phyloP scores from a whole-genome alignment of 1,284 basidiomycete species.

The Heterobasidion annosum region DNA sequence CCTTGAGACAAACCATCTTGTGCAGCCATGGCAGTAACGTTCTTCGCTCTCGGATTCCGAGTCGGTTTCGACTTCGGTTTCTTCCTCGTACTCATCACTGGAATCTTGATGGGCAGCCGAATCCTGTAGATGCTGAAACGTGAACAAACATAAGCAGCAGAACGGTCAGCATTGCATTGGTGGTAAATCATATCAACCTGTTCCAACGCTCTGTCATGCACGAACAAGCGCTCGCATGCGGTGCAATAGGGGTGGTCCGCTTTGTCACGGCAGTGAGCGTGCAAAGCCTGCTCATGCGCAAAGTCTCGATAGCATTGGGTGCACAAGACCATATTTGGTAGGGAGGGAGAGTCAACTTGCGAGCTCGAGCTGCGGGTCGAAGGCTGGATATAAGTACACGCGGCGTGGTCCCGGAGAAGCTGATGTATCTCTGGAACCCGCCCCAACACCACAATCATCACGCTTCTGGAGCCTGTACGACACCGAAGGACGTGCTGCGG shows the following conservation, averaged over 20 bases:
- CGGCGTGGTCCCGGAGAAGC: too few species aligned
- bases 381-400: background rate
- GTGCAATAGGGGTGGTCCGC: conserved; percentile 16
- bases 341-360: too few species aligned
- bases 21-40: too few species aligned
- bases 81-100: too few species aligned
- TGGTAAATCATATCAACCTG: conserved; percentile 12
- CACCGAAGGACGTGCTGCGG: too few species aligned
- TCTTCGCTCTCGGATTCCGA: background rate
- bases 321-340: background rate
- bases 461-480: too few species aligned
- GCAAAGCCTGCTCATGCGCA: background rate
- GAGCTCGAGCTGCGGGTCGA: background rate
- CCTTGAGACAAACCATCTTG: background rate
- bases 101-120: background rate
- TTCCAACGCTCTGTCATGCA: background rate
- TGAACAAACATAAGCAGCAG: background rate
- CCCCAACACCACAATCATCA: too few species aligned
- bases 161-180: background rate
- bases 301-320: background rate
- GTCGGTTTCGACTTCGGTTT: background rate
- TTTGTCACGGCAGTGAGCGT: conserved; percentile 2
- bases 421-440: too few species aligned
- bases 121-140: background rate
- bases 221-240: too few species aligned